These are phyloP conservation scores for Aspergillus floridensis DNA, from an alignment of 2,329 filamentous ascomycete species.

Conservation along the genomic window DNA sequence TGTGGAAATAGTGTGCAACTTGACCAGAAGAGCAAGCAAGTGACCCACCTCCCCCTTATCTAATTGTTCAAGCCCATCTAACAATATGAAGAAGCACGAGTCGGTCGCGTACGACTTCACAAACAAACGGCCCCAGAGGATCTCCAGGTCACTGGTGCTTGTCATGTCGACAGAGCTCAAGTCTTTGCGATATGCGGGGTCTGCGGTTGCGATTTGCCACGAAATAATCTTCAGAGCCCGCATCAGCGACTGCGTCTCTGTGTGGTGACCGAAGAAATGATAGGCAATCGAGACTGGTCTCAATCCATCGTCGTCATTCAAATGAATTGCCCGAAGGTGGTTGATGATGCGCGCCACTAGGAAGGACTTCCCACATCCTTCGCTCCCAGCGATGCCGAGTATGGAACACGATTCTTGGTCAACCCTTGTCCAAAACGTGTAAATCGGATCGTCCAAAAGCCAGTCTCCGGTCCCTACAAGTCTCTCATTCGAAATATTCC, in stretches of 20 bases:
- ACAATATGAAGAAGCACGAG: conserved; percentile 39
- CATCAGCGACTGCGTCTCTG: conserved; percentile 1
- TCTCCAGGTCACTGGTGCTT: conserved; percentile 7
- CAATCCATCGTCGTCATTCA: conserved; percentile 4
- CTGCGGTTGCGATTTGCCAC: conserved; percentile 13
- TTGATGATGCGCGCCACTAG: conserved; percentile 12
- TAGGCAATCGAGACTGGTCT: conserved; percentile 9
- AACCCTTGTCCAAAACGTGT: background rate
- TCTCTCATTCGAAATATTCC: conserved; percentile 5
- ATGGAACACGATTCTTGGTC: background rate
- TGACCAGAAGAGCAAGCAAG: conserved; percentile 18
- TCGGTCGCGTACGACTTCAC: conserved; percentile 15
- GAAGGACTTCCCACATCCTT: conserved; percentile 18
- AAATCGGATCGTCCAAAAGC: conserved; percentile 5
- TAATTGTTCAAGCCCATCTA: conserved; percentile 52
- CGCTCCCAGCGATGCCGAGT: conserved; percentile 12
- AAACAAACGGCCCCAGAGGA: conserved; percentile 8
- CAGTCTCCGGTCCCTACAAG: conserved; percentile 12
- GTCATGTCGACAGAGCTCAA: conserved; percentile 7
- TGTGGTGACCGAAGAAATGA: conserved; percentile 2
- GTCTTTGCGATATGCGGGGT: conserved; percentile 16
- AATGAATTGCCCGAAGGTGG: conserved; percentile 8
- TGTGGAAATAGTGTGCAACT: conserved; percentile 2
- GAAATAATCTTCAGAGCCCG: conserved; percentile 12
- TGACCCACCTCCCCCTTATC: conserved; percentile 21